Conservation (phyloP, 1,284 basidiomycete species). For the Pascua sp. region DNA sequence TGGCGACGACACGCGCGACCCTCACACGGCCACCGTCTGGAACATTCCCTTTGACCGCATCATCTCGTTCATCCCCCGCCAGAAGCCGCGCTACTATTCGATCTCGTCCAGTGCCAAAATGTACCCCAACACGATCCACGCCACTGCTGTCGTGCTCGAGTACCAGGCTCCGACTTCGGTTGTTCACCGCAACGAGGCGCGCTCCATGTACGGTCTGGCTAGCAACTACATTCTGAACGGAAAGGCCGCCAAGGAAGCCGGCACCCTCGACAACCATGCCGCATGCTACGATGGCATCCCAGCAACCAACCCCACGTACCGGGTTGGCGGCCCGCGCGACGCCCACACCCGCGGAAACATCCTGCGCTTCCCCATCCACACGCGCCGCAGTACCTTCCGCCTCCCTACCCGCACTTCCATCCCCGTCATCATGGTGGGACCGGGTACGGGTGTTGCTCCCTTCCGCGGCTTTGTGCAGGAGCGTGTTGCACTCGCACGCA, state of each 20-base stretch:
- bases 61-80: slow-evolving; percentile 83
- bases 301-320: slow-evolving; percentile 62
- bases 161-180: slow-evolving; percentile 66
- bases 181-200: slow-evolving; percentile 51
- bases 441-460: slow-evolving; percentile 95
- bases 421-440: slow-evolving; percentile 97
- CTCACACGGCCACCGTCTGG: slow-evolving; percentile 68
- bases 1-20: slow-evolving; percentile 62
- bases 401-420: slow-evolving; percentile 96
- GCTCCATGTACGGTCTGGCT: slow-evolving; percentile 75
- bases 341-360: slow-evolving; percentile 63
- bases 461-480: slow-evolving; percentile 99
- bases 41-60: slow-evolving; percentile 91
- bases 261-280: slow-evolving; percentile 27
- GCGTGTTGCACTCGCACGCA: slow-evolving; percentile 88
- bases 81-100: slow-evolving; percentile 96
- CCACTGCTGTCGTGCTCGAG: slow-evolving; percentile 91
- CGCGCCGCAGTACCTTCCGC: slow-evolving; percentile 92
- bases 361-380: slow-evolving; percentile 88
- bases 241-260: slow-evolving; percentile 61
- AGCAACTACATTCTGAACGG: slow-evolving; percentile 91
- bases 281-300: no score
- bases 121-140: slow-evolving; percentile 80
- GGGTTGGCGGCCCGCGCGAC: slow-evolving; percentile 82
- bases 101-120: slow-evolving; percentile 97